phyloP scores from a whole-genome alignment of 495 filamentous ascomycete genomes.

The Penicillium nucicola region DNA sequence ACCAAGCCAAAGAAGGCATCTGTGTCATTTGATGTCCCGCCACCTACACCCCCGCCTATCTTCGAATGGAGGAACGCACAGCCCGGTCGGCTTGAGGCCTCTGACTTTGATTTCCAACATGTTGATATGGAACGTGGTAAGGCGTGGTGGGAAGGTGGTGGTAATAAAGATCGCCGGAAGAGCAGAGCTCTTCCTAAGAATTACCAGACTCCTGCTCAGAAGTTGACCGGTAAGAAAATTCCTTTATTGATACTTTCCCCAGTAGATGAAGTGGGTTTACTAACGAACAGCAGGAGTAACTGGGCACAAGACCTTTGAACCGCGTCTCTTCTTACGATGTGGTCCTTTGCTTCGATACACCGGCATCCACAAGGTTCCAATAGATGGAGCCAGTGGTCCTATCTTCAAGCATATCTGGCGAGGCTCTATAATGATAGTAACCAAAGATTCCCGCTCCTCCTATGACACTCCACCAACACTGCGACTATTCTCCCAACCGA shows the following conservation, averaged over 20 bases:
- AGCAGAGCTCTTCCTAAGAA: constrained; percentile 41
- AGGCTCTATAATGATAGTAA: constrained; percentile 92
- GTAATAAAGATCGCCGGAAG: constrained; percentile 31
- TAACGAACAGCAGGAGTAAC: constrained; percentile 25
- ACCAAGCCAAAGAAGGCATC: constrained; percentile 37
- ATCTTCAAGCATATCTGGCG: constrained; percentile 78
- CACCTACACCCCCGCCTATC: constrained; percentile 45
- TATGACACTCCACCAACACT: constrained; percentile 77
- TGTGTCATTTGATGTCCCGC: constrained; percentile 47
- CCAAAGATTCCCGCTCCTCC: constrained; percentile 72
- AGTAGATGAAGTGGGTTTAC: not conserved
- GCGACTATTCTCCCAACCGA: constrained; percentile 79
- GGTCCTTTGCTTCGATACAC: constrained; percentile 87
- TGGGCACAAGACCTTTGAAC: constrained; percentile 67
- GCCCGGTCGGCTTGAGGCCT: constrained; percentile 27
- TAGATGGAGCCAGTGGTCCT: constrained; percentile 34
- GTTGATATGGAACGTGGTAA: constrained; percentile 40
- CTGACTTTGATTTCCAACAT: constrained; percentile 44
- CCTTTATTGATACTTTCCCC: not conserved
- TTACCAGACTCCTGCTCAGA: constrained; percentile 39
- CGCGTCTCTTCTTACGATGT: constrained; percentile 79
- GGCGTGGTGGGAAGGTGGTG: constrained; percentile 46
- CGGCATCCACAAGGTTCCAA: constrained; percentile 55
- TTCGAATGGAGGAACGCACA: constrained; percentile 44
- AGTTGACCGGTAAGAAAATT: constrained; percentile 29